Evolutionary conservation across 306 rosid genomes (phyloP).

Genomic region (apple (Malus domestica)): ASM211411v1 NC_041790.1:31103501-31104000

Average conservation of each 20-base stretch:
- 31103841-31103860: slow-evolving; percentile 49
- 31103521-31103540: slow-evolving; percentile 39
- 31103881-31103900: slow-evolving; percentile 46
- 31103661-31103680: slow-evolving; percentile 26
- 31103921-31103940: slow-evolving; percentile 42
- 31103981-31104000: slow-evolving; percentile 90
- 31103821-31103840: slow-evolving; percentile 26
- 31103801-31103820: slow-evolving; percentile 27
- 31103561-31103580: slow-evolving; percentile 22
- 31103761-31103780: neutral
- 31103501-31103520: slow-evolving; percentile 49
- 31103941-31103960: slow-evolving; percentile 35
- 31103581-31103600: slow-evolving; percentile 9
- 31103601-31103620: slow-evolving; percentile 29
- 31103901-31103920: slow-evolving; percentile 41
- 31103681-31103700: slow-evolving; percentile 28
- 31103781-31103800: slow-evolving; percentile 19
- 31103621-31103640: slow-evolving; percentile 35
- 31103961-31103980: slow-evolving; percentile 54
- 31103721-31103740: slow-evolving; percentile 23
- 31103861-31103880: slow-evolving; percentile 42
- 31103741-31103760: slow-evolving; percentile 25
- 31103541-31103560: slow-evolving; percentile 25
- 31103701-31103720: slow-evolving; percentile 15
- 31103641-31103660: slow-evolving; percentile 16